Evolutionary conservation across 768 basidiomycete genomes (phyloP).

Genomic region (Termitomyces sp.): DNA sequence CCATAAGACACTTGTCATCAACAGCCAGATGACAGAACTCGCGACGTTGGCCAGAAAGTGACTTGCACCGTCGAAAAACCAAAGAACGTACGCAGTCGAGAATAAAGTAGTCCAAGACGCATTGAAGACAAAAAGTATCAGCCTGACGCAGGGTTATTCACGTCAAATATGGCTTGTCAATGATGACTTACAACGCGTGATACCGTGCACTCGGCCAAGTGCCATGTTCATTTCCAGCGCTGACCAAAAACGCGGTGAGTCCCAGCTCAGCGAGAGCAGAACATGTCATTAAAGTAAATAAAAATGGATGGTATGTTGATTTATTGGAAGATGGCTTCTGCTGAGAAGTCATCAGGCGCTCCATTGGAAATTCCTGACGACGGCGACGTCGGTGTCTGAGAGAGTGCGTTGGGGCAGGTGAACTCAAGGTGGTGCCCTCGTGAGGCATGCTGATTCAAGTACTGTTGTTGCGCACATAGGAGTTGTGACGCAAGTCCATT

Average conservation of each 20-base stretch:
- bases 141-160: slow-evolving; percentile 21
- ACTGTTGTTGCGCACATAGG: background rate
- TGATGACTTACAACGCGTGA: slow-evolving; percentile 50
- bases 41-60: slow-evolving; percentile 73
- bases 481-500: background rate
- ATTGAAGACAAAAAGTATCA: slow-evolving; percentile 58
- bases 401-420: background rate
- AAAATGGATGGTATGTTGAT: slow-evolving; percentile 54
- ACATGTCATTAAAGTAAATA: slow-evolving; percentile 60
- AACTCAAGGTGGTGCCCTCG: background rate
- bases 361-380: slow-evolving; percentile 5
- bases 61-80: slow-evolving; percentile 59
- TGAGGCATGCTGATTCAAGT: slow-evolving; percentile 5
- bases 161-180: background rate
- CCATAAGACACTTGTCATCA: slow-evolving; percentile 62
- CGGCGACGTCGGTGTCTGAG: slow-evolving; percentile 1
- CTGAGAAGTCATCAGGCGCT: slow-evolving; percentile 1
- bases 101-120: slow-evolving; percentile 74
- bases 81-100: slow-evolving; percentile 62
- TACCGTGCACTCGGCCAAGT: slow-evolving; percentile 60
- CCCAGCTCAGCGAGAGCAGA: slow-evolving; percentile 69
- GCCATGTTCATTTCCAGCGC: slow-evolving; percentile 54
- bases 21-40: slow-evolving; percentile 70
- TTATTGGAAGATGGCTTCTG: slow-evolving; percentile 34
- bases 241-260: slow-evolving; percentile 68